Conservation (phyloP, 1,139 yeast genomes). For the Geotrichum armillariae region DNA sequence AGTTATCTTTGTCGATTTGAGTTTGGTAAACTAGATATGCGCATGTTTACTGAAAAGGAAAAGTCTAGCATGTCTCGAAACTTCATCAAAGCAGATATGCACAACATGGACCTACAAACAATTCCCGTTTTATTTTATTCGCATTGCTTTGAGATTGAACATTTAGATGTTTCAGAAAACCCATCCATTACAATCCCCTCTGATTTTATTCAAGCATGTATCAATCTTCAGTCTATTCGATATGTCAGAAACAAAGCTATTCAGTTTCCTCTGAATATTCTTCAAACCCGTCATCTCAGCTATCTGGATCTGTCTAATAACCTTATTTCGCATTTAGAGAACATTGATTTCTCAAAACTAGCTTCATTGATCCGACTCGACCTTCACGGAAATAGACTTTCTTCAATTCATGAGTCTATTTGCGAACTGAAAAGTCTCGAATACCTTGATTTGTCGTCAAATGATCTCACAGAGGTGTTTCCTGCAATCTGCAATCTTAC, state of each 20-base stretch:
- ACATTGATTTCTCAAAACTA: slow-evolving; percentile 35
- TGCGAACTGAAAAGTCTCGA: slow-evolving; percentile 56
- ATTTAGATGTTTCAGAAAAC: slow-evolving; percentile 81
- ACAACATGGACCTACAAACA: slow-evolving; percentile 73
- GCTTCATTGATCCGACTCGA: slow-evolving; percentile 34
- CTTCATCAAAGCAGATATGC: slow-evolving; percentile 72
- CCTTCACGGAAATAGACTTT: slow-evolving; percentile 71
- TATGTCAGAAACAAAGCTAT: slow-evolving; percentile 75
- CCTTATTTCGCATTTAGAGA: slow-evolving; percentile 35
- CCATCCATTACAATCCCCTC: slow-evolving; percentile 82
- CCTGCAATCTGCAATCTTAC: slow-evolving; percentile 63
- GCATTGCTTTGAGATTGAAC: slow-evolving; percentile 78
- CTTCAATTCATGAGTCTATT: slow-evolving; percentile 62
- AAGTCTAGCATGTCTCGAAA: slow-evolving; percentile 64
- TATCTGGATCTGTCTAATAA: slow-evolving; percentile 58
- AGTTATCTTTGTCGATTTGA: slow-evolving; percentile 84
- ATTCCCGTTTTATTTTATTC: slow-evolving; percentile 83
- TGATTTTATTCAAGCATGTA: slow-evolving; percentile 83
- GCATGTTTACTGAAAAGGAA: slow-evolving; percentile 62
- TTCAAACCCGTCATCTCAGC: slow-evolving; percentile 67
- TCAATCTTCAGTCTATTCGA: slow-evolving; percentile 63
- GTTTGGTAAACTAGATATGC: slow-evolving; percentile 43
- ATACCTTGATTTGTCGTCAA: slow-evolving; percentile 74
- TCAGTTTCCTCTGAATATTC: slow-evolving; percentile 69
- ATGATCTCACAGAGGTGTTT: slow-evolving; percentile 69